phyloP scores from a whole-genome alignment of 345 rosid genomes.

The Hibiscus trionum region DNA sequence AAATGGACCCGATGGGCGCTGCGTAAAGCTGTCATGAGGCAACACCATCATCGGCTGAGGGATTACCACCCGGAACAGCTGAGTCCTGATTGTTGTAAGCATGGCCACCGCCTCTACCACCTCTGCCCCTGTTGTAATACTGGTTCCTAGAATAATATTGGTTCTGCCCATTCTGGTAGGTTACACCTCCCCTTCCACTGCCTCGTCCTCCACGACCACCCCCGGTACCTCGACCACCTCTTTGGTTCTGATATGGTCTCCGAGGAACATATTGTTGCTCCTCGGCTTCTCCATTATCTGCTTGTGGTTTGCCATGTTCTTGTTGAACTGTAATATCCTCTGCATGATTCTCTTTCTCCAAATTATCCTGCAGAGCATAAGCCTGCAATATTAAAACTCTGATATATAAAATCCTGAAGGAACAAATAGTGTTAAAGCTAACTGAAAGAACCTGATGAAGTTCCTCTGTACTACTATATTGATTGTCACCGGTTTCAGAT shows the following conservation, averaged over 20 bases:
- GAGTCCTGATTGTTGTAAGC: slow-evolving; percentile 34
- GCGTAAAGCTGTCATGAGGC: slow-evolving; percentile 27
- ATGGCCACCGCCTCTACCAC: slow-evolving; percentile 48
- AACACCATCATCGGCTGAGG: slow-evolving; percentile 28
- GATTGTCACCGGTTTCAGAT: slow-evolving; percentile 33
- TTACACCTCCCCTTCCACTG: slow-evolving; percentile 55
- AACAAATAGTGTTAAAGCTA: background rate
- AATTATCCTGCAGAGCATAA: slow-evolving; percentile 36
- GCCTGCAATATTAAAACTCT: background rate
- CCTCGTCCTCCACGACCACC: slow-evolving; percentile 76
- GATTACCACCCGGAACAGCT: slow-evolving; percentile 14
- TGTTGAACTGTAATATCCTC: slow-evolving; percentile 36
- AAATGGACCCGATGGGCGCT: slow-evolving; percentile 11
- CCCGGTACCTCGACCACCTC: slow-evolving; percentile 47
- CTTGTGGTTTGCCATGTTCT: slow-evolving; percentile 29
- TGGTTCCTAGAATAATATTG: slow-evolving; percentile 57
- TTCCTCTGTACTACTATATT: slow-evolving; percentile 26
- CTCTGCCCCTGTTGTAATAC: slow-evolving; percentile 45
- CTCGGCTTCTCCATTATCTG: slow-evolving; percentile 52
- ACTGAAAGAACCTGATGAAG: slow-evolving; percentile 33
- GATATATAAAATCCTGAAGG: background rate
- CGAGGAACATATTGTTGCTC: slow-evolving; percentile 10
- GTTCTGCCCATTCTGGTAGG: slow-evolving; percentile 54
- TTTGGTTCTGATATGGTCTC: background rate
- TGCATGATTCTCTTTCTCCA: slow-evolving; percentile 28